Conservation (phyloP, 2,329 filamentous ascomycete species). For the Aureobasidium sp. region DNA sequence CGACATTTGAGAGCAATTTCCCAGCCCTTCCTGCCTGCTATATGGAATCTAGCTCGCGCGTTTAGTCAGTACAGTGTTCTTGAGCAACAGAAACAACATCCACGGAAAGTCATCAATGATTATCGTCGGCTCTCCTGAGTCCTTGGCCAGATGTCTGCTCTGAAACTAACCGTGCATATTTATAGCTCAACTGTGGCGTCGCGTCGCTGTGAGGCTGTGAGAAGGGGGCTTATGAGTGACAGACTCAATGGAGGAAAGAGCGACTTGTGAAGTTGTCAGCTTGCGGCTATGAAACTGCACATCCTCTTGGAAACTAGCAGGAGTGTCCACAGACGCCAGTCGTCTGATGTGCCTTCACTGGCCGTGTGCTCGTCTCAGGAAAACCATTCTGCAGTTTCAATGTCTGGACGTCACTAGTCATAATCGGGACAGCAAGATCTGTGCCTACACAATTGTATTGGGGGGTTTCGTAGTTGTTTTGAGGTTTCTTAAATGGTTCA, state of each 20-base stretch:
- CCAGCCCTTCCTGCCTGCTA: neutral
- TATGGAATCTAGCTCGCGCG: no score
- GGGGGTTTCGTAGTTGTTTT: neutral
- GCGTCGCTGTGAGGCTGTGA: neutral
- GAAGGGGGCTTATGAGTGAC: neutral
- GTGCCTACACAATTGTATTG: neutral
- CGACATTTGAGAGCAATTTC: neutral
- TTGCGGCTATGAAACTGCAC: neutral
- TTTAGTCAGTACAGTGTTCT: no score
- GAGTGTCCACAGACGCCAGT: neutral
- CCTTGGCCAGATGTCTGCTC: no score
- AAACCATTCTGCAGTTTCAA: neutral
- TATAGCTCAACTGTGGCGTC: neutral
- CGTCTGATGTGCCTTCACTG: neutral
- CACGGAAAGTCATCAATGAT: no score
- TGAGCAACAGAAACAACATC: no score
- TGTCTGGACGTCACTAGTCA: neutral
- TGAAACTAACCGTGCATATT: neutral
- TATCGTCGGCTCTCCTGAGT: no score
- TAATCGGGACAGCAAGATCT: neutral
- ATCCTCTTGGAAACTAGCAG: neutral
- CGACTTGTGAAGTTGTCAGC: neutral
- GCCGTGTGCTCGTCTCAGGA: neutral
- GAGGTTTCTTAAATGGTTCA: neutral
- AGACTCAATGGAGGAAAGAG: neutral